Evolutionary conservation across 23 red algal genomes (phyloP), one percentile per base, ranked within the genome.

Genomic region (Porphyridium purpureum): DNA sequence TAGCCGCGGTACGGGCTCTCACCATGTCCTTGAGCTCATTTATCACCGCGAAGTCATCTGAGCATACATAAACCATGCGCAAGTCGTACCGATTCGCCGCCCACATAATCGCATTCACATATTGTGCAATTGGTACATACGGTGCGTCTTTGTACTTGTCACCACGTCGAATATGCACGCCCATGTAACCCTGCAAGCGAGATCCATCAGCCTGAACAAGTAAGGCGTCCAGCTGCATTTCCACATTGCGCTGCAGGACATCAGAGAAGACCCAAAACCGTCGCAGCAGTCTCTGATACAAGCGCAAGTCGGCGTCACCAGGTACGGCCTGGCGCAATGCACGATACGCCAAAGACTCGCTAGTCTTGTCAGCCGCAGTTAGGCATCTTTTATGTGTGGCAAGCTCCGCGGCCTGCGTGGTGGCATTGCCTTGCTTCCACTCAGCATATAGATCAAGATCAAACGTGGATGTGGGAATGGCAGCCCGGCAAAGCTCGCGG

Each of bases 71-170:
- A 15, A 84, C 62, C 1, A 21, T 34, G 27, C 28, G 24, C 6
- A 81, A 4, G 15, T 62, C 20, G 11, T 28, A 14, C 11, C 11
- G 11, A 44, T 11, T 17, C 38, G 38, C 11, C 11, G 11, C 38
- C 11, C 38, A 44, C 38, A 44, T 44, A 11, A 11, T 44, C 11
- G 67, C 47, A 4, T 60, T 55, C 30, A 26, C 67, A 24, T 84
- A 84, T 29, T 35, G 29, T 27, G 17, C 6, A 11, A 84, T 8
- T 0, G 67, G 67, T n/a, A 73, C 60, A 6, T 20, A 15, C 27
- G 57, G 51, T 14, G 49, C 42, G 33, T 84, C 79, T 21, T 54
- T 65, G 24, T 31, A 27, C 60, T 84, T 84, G 33, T 84, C 79
- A 15, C 79, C 79, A 1, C 79, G 50, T 4, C 79, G 49, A 30